Base-by-base conservation (phyloP, 768 basidiomycete species). In the Mycena sanguinolenta region DNA sequence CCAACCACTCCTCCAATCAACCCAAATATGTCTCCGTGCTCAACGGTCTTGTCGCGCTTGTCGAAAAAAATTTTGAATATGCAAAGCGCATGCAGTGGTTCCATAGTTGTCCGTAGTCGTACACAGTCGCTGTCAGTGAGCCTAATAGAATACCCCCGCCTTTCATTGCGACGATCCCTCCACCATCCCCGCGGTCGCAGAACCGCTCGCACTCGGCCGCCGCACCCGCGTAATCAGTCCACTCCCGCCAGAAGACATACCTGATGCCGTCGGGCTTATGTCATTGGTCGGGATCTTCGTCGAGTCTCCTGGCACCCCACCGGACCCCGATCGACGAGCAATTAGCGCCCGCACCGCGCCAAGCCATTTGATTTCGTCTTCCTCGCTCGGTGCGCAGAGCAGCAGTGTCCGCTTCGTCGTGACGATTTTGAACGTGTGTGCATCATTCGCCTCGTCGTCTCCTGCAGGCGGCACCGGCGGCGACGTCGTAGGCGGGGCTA, bases 321-420 rank as follows among this genome's bases (percentile, higher is more conserved):
- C 86, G 12, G 84, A 81, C 13, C 84, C 89, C 10, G 84, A 84
- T 72, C 95, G 84, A 63, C 94, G 85, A 23, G 93, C 92, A 71
- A 99, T 92, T 77, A 99, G 86, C 69, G 96, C 96, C 59, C 96
- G 91, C 44, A 99, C 90, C 13, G 97, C 96, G 59, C 96, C 96
- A 55, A 99, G 84, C 98, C 98, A 99, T 80, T 93, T 95, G 79
- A 99, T 97, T 82, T 99, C 98, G 75, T 99, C 97, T 75, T 98
- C 98, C 80, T 99, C 98, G 67, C 88, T 92, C 19, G 98, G 97
- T 9, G 98, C 98, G 75, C 96, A 98, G 28, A 99, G 84, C 62
- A 97, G 80, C 67, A 96, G 83, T 21, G 94, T 93, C 69, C 95
- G 90, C 80, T 97, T 96, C 63, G 97, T 96, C 42, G 96, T 98